A percentile compares a stretch with the other conserved stretches of the same genome.
These are phyloP conservation scores for Aspergillus uvarum DNA, from an alignment of 2,329 filamentous ascomycete genomes.

Conservation along the genomic window DNA sequence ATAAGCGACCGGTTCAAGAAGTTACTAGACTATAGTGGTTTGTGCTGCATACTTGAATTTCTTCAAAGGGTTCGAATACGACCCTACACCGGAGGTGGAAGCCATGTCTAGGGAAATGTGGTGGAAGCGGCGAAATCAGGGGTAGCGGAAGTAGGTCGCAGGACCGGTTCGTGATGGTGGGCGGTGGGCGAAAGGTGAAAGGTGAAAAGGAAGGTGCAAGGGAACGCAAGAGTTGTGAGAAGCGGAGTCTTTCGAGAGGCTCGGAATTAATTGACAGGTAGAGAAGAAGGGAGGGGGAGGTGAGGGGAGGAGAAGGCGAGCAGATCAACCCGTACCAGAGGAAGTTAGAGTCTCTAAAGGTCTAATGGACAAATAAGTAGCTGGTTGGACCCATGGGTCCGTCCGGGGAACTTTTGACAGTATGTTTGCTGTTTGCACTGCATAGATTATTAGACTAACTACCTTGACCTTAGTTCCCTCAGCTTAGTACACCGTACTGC, in stretches of 20 bases:
- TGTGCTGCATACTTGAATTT: constrained; percentile 83
- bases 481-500: too few relatives aligned
- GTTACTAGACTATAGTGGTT: background rate
- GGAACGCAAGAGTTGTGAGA: constrained; percentile 5
- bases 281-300: background rate
- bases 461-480: background rate
- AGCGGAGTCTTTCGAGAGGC: background rate
- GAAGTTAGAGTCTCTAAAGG: constrained; percentile 5
- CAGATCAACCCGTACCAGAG: background rate
- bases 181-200: constrained; percentile 9
- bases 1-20: constrained; percentile 25
- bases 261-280: background rate
- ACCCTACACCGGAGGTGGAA: constrained; percentile 67
- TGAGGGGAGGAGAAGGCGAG: constrained; percentile 2
- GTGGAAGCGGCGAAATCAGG: constrained; percentile 32
- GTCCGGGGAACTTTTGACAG: constrained; percentile 25
- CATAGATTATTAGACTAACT: constrained; percentile 2
- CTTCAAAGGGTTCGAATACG: constrained; percentile 99
- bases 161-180: constrained; percentile 7
- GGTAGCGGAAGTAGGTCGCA: constrained; percentile 22
- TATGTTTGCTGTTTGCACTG: background rate
- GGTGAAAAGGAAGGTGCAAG: constrained; percentile 9
- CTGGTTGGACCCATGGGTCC: constrained; percentile 25
- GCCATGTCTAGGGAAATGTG: constrained; percentile 64
- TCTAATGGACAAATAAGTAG: constrained; percentile 6